Conservation (phyloP, 371 early-diverging fungal genomes). For the Mortierella sp. region DNA sequence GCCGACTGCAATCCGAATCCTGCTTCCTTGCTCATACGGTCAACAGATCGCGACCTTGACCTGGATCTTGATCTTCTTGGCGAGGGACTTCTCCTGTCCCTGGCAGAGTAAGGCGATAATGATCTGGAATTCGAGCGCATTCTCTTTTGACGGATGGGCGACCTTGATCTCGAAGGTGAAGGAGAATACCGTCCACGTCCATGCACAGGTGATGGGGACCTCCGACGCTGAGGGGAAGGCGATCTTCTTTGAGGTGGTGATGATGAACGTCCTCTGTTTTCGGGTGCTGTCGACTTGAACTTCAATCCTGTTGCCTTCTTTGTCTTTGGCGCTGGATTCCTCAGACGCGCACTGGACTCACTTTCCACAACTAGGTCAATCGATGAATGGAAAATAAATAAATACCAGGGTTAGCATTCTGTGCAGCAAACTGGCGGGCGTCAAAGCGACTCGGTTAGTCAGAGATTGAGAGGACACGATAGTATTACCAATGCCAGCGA, state of each 20-base stretch:
- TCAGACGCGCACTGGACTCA: conserved; percentile 31
- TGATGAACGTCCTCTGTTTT: not conserved
- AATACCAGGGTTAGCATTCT: not conserved
- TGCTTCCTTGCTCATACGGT: conserved; percentile 68
- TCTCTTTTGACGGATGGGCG: conserved; percentile 31
- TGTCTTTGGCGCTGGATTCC: conserved; percentile 28
- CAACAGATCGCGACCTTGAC: conserved; percentile 40
- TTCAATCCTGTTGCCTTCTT: conserved; percentile 22
- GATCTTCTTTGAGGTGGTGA: conserved; percentile 11
- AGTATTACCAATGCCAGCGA: conserved; percentile 61
- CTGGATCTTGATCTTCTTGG: conserved; percentile 31
- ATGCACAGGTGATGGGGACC: conserved; percentile 21
- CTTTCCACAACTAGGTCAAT: conserved; percentile 36
- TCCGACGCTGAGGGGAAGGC: conserved; percentile 19
- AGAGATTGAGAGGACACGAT: not conserved
- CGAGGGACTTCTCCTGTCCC: conserved; percentile 12
- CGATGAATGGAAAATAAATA: not conserved
- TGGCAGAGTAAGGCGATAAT: conserved; percentile 26
- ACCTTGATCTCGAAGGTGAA: conserved; percentile 36
- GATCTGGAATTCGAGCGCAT: conserved; percentile 27
- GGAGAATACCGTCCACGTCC: conserved; percentile 15
- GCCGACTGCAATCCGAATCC: conserved; percentile 69
- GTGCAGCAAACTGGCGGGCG: not conserved
- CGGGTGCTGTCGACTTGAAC: conserved; percentile 1
- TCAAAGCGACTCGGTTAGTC: not conserved